Evolutionary conservation across 208 protist species (phyloP), one percentile per base, ranked within the genome.

Genomic region (Wallacemonas sp.): DNA sequence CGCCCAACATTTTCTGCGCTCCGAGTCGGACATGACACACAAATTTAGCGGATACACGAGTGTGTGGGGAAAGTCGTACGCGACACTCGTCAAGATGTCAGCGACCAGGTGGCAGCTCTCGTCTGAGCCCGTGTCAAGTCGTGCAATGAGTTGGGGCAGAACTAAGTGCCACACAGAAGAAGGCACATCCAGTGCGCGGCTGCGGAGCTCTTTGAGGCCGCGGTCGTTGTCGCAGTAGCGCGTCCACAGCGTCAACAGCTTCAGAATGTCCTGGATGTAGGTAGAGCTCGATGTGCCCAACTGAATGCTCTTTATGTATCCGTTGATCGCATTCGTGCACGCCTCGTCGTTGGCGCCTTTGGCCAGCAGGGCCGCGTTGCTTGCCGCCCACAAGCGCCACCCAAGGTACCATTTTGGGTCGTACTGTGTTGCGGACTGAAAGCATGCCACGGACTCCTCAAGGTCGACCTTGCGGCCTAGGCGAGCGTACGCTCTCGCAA

Each of bases 41-140:
- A 99, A 96, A 49, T 98, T 99, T 1, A 99, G 83, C 61, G 99
- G 98, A 86, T 99, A 99, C 28, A 99, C 90, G 21, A 99, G 80
- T 0, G 98, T 97, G 67, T 99, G 97, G 19, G 98, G 98, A 79
- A 99, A 99, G 62, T 96, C 86, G 66, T 96, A 93, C 22, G 95
- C 96, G 24, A 99, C 89, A 47, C 72, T 72, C 14, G 73, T 80
- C 2, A 99, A 73, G 17, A 99, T 78, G 17, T 98, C 79, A 22
- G 98, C 84, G 17, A 99, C 84, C 17, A 99, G 79, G 27, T 85
- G 74, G 28, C 96, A 88, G 60, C 99, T 97, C n/a, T 77, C 70
- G 19, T 88, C 65, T 0, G 90, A 79, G 19, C 84, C 88, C 19
- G 91, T 94, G 73, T 99, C 96, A 31, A 99, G 94, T 14, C 97